Conservation (phyloP, 257 asterid genomes). For the Solanum sparsipilum region DNA sequence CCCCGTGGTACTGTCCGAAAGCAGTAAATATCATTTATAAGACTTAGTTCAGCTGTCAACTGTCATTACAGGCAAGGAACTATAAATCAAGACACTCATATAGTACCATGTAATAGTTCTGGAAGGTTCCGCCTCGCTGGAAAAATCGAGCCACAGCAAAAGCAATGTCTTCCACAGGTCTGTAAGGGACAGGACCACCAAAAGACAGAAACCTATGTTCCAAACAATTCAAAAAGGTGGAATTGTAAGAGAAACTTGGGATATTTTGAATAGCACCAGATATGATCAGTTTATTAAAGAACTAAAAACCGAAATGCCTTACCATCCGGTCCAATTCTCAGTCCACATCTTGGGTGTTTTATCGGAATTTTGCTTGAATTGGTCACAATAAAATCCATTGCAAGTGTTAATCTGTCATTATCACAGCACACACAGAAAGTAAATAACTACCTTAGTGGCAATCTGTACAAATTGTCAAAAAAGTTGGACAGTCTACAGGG, state of each 20-base stretch:
- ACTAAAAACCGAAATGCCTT: not conserved
- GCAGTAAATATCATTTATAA: not conserved
- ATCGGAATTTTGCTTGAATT: conserved; percentile 74
- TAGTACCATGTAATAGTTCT: conserved; percentile 85
- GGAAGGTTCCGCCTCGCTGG: conserved; percentile 91
- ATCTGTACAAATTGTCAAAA: not conserved
- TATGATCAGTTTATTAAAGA: not conserved
- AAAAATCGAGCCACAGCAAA: conserved; percentile 84
- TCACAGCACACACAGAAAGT: not conserved
- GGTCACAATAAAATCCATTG: conserved; percentile 92
- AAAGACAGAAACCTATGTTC: conserved; percentile 57
- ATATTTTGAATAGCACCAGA: not conserved
- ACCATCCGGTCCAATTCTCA: conserved; percentile 98
- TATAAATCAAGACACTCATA: not conserved
- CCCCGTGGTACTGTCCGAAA: conserved; percentile 71
- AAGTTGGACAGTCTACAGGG: not conserved
- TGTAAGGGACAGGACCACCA: conserved; percentile 64
- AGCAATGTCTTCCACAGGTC: conserved; percentile 88
- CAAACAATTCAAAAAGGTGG: not conserved
- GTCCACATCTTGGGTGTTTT: conserved; percentile 90
- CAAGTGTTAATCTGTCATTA: conserved; percentile 73
- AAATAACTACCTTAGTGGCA: not conserved
- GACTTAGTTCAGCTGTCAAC: not conserved
- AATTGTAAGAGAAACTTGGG: not conserved
- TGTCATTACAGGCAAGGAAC: not conserved